Evolutionary conservation across 1,284 basidiomycete species (phyloP).

Genomic region (Cutaneotrichosporon cavernicola): DNA sequence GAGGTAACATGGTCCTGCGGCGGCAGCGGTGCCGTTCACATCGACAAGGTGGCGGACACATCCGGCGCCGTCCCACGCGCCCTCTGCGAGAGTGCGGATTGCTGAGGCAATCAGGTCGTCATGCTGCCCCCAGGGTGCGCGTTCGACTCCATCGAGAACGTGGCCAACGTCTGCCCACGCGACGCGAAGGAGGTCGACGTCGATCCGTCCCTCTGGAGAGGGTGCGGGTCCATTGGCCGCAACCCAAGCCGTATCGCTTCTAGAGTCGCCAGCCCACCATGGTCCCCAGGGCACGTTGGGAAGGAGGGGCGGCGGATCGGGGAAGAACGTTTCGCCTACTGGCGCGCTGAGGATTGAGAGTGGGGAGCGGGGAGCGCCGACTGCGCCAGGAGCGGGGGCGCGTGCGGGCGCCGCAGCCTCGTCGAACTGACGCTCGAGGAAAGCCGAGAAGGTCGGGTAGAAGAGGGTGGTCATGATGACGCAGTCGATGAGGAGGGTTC

Average conservation of each 20-base stretch:
- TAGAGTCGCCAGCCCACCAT: conserved; percentile 40
- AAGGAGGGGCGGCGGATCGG: conserved; percentile 45
- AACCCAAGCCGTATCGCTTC: conserved; percentile 22
- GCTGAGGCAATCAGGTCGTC: conserved; percentile 17
- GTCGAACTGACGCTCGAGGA: conserved; percentile 58
- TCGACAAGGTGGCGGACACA: conserved; percentile 36
- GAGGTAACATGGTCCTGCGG: conserved; percentile 34
- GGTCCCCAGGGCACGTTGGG: conserved; percentile 41
- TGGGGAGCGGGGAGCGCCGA: neutral
- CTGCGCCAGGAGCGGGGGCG: conserved; percentile 1
- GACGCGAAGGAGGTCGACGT: conserved; percentile 38
- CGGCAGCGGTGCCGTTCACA: conserved; percentile 12
- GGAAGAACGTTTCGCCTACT: conserved; percentile 24
- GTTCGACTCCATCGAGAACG: conserved; percentile 36
- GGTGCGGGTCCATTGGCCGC: conserved; percentile 3
- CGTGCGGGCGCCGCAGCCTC: conserved; percentile 1
- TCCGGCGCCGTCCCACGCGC: conserved; percentile 34
- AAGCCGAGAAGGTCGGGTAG: conserved; percentile 84
- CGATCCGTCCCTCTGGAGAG: conserved; percentile 18
- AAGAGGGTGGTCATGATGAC: conserved; percentile 94
- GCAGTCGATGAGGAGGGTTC: conserved; percentile 87
- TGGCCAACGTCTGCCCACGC: conserved; percentile 49
- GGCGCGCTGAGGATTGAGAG: conserved; percentile 13
- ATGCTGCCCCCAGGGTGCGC: conserved; percentile 14
- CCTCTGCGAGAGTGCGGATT: conserved; percentile 22